Evolutionary conservation across 805 yeast genomes (phyloP).

Genomic region (Debaryomyces prosopidis): DNA sequence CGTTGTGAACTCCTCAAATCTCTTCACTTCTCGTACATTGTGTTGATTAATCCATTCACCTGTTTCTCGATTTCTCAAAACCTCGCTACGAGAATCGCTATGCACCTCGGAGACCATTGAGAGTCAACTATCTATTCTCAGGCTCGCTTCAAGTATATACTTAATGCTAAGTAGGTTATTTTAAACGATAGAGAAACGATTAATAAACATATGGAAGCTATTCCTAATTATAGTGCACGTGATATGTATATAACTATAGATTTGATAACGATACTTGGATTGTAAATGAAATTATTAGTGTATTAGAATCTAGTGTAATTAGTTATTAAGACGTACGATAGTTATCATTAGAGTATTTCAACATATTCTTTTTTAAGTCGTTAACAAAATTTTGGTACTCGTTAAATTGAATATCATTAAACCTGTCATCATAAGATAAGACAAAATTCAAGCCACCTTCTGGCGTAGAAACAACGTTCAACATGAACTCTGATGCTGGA

Average conservation of each 20-base stretch:
- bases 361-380: constrained; percentile 17
- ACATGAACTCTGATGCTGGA: constrained; percentile 33
- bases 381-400: constrained; percentile 24
- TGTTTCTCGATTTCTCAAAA: constrained; percentile 24
- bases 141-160: too few relatives aligned
- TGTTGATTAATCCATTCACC: constrained; percentile 43
- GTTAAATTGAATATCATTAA: constrained; percentile 21
- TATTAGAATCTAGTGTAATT: background rate
- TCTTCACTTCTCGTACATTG: constrained; percentile 37
- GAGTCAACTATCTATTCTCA: too few relatives aligned
- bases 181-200: too few relatives aligned
- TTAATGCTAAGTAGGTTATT: too few relatives aligned
- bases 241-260: background rate
- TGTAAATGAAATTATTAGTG: too few relatives aligned
- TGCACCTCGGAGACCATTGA: too few relatives aligned
- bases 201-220: too few relatives aligned
- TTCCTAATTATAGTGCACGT: too few relatives aligned
- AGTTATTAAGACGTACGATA: background rate
- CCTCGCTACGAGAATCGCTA: too few relatives aligned
- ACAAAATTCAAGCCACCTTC: constrained; percentile 37
- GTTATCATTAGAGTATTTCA: constrained; percentile 8
- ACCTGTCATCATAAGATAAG: constrained; percentile 21
- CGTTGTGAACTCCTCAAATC: constrained; percentile 63
- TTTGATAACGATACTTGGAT: too few relatives aligned
- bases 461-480: constrained; percentile 29